Percentiles rank a stretch among this genome's conserved stretches.
phyloP scores from a whole-genome alignment of 805 yeast species.

The Spencermartinsiella europaea region DNA sequence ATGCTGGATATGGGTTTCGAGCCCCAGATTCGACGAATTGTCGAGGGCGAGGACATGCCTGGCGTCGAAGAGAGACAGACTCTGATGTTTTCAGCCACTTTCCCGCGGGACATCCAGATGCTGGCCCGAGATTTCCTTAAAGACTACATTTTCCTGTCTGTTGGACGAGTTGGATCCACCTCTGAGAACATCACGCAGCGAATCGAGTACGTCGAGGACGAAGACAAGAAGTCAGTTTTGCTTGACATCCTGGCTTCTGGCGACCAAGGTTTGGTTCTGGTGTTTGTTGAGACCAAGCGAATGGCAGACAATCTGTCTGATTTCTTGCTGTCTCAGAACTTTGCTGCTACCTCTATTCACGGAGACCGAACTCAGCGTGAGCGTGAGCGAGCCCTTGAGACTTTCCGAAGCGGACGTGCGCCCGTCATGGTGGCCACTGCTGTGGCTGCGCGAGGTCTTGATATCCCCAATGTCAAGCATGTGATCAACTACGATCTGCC shows the following conservation, averaged over 20 bases:
- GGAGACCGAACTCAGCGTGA: slow-evolving; percentile 98
- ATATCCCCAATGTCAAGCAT: slow-evolving; percentile 97
- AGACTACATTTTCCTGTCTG: slow-evolving; percentile 92
- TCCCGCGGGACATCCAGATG: slow-evolving; percentile 96
- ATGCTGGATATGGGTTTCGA: slow-evolving; percentile 99
- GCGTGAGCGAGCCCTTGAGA: slow-evolving; percentile 95
- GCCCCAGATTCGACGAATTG: slow-evolving; percentile 98
- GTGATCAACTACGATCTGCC: slow-evolving; percentile 98
- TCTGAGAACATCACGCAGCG: slow-evolving; percentile 97
- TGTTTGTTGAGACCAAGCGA: slow-evolving; percentile 97
- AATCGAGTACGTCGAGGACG: slow-evolving; percentile 85
- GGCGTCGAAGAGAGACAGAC: slow-evolving; percentile 88
- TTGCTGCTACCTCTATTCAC: slow-evolving; percentile 98
- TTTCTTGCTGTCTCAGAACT: slow-evolving; percentile 78
- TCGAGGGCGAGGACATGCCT: slow-evolving; percentile 98
- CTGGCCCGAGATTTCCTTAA: slow-evolving; percentile 96
- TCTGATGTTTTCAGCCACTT: slow-evolving; percentile 97
- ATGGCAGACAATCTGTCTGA: slow-evolving; percentile 96
- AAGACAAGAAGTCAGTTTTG: slow-evolving; percentile 85
- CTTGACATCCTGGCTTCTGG: slow-evolving; percentile 82
- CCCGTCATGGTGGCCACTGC: slow-evolving; percentile 98
- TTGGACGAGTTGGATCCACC: slow-evolving; percentile 99
- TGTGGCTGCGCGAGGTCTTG: slow-evolving; percentile 99
- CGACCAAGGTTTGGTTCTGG: slow-evolving; percentile 80
- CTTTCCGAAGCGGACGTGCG: slow-evolving; percentile 87